Conservation (phyloP, 495 filamentous ascomycete species). For the Penicillium egyptiacum region DNA sequence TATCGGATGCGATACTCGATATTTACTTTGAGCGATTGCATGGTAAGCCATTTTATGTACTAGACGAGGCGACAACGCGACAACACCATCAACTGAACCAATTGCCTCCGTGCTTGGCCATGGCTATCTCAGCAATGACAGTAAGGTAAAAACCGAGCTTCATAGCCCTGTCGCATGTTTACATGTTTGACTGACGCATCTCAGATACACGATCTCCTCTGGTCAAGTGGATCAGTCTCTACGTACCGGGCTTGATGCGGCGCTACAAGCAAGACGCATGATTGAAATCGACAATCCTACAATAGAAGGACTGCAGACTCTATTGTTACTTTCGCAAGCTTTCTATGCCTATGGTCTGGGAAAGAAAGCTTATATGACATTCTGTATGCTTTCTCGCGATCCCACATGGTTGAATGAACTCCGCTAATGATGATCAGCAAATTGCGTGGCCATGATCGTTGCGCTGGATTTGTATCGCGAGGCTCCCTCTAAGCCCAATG, state of each 20-base stretch:
- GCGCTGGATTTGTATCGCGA: conserved; percentile 76
- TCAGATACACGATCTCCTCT: conserved; percentile 61
- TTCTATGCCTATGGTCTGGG: conserved; percentile 76
- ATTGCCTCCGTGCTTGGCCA: conserved; percentile 60
- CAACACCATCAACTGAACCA: conserved; percentile 66
- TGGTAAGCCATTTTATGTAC: conserved; percentile 73
- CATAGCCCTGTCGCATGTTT: not conserved
- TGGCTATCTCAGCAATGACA: conserved; percentile 73
- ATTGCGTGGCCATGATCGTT: conserved; percentile 76
- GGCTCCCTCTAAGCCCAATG: conserved; percentile 55
- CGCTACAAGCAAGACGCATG: conserved; percentile 61
- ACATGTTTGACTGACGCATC: conserved; percentile 9
- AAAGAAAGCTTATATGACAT: conserved; percentile 81
- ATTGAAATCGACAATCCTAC: conserved; percentile 78
- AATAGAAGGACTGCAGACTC: conserved; percentile 70
- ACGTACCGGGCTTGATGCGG: conserved; percentile 63
- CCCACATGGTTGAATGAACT: conserved; percentile 4
- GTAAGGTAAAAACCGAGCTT: conserved; percentile 53
- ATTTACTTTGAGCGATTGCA: conserved; percentile 75
- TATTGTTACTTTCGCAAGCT: conserved; percentile 72
- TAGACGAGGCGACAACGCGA: conserved; percentile 70
- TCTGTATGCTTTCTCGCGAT: conserved; percentile 53
- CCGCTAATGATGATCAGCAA: conserved; percentile 50
- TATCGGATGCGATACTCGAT: conserved; percentile 65
- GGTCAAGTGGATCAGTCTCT: conserved; percentile 60